These are phyloP conservation scores for Phytophthora pseudosyringae DNA, from an alignment of 352 stramenopile species.

Conservation along the genomic window DNA sequence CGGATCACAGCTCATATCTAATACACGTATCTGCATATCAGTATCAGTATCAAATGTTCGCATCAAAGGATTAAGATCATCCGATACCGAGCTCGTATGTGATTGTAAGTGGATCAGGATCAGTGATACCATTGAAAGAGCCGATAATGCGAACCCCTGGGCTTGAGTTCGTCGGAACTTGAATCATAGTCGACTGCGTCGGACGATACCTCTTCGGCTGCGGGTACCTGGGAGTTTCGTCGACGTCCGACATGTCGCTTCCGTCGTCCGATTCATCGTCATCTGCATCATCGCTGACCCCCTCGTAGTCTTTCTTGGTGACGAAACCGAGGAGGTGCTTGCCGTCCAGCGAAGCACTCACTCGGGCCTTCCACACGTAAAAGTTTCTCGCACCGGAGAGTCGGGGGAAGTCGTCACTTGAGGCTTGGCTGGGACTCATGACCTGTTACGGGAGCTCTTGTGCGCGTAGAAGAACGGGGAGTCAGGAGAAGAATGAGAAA, in stretches of 20 bases:
- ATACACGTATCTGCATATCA: no score
- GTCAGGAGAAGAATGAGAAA: no score
- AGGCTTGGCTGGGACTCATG: conserved; percentile 19
- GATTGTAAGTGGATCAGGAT: no score
- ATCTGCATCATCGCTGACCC: neutral
- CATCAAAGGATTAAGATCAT: no score
- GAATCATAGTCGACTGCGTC: conserved; percentile 5
- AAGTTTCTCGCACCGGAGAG: conserved; percentile 7
- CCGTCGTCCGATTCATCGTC: neutral
- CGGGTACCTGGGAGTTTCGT: neutral
- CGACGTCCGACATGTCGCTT: neutral
- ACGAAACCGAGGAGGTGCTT: conserved; percentile 11
- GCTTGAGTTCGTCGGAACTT: conserved; percentile 6
- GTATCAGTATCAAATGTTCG: no score
- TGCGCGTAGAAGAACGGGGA: no score
- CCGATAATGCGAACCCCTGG: neutral
- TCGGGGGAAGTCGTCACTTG: conserved; percentile 14
- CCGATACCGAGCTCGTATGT: no score
- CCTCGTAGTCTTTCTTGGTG: neutral
- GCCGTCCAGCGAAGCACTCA: conserved; percentile 8
- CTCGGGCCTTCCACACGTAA: conserved; percentile 9
- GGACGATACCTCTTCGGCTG: neutral
- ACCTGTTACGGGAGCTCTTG: neutral
- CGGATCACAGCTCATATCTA: no score
- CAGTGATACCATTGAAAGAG: no score